These are phyloP conservation scores for Diacronema lutheri DNA, from an alignment of 78 protist species.

Conservation along the genomic window DNA sequence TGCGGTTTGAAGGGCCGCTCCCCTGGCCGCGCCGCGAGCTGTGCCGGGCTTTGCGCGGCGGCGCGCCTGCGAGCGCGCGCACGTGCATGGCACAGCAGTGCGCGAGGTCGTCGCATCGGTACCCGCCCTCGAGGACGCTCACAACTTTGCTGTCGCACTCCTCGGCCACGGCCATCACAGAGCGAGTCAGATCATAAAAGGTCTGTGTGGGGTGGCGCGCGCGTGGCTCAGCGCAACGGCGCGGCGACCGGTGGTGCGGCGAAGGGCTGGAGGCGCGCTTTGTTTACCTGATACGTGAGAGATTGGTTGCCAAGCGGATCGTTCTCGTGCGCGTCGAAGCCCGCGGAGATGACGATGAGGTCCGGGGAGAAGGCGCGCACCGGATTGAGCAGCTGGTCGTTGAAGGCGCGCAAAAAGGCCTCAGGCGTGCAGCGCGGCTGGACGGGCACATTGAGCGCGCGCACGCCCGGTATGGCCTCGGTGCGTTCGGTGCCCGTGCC, in stretches of 20 bases:
- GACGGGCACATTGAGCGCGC: too few species aligned
- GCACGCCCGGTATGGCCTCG: too few species aligned
- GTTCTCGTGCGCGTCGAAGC: not conserved
- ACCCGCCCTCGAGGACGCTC: not conserved
- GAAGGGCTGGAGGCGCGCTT: too few species aligned
- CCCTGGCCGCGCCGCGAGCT: too few species aligned
- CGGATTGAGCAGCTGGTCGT: not conserved
- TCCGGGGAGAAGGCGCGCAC: slow-evolving; percentile 7
- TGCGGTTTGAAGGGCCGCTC: too few species aligned
- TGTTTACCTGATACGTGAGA: too few species aligned
- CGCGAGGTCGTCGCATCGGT: not conserved
- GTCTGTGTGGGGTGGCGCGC: not conserved
- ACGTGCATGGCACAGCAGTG: not conserved
- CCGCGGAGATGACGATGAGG: not conserved
- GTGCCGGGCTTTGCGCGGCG: too few species aligned
- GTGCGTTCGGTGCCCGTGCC: too few species aligned
- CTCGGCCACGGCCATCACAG: not conserved
- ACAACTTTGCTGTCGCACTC: not conserved
- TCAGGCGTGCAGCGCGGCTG: too few species aligned
- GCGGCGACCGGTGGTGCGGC: too few species aligned
- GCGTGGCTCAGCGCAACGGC: not conserved
- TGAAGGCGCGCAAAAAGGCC: too few species aligned
- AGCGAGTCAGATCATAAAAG: not conserved
- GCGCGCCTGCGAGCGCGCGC: not conserved
- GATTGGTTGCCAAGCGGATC: not conserved